A percentile compares a stretch with the other conserved stretches of the same genome.
phyloP scores from a whole-genome alignment of 768 basidiomycete species.

The Termitomyces eurrhizus region DNA sequence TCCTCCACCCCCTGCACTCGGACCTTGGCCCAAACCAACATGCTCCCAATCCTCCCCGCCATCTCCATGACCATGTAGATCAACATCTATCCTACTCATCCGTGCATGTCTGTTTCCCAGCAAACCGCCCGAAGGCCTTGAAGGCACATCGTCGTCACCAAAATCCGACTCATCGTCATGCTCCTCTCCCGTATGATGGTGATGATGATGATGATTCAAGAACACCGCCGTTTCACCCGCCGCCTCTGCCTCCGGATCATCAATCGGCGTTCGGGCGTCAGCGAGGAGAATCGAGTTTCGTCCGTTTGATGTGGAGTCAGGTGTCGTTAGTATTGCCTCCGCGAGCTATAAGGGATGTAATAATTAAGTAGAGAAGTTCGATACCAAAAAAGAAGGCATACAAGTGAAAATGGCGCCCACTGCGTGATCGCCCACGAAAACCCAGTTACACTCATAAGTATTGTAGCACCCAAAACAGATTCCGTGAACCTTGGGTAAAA shows the following conservation, averaged over 20 bases:
- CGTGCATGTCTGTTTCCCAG: slow-evolving; percentile 45
- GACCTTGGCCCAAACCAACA: slow-evolving; percentile 1
- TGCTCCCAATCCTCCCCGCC: slow-evolving; percentile 25
- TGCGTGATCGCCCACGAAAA: slow-evolving; percentile 91
- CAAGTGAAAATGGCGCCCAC: slow-evolving; percentile 92
- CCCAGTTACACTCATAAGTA: slow-evolving; percentile 75
- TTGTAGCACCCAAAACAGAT: slow-evolving; percentile 65
- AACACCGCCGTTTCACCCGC: slow-evolving; percentile 22
- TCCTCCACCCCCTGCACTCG: not conserved
- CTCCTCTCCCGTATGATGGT: not conserved
- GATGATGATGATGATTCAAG: slow-evolving; percentile 3
- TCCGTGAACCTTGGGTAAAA: slow-evolving; percentile 55
- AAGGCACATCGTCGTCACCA: slow-evolving; percentile 11
- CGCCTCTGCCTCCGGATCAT: slow-evolving; percentile 28
- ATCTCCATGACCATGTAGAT: slow-evolving; percentile 15
- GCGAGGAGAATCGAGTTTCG: slow-evolving; percentile 37
- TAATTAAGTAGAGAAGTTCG: not conserved
- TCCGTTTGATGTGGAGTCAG: slow-evolving; percentile 30
- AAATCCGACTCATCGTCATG: slow-evolving; percentile 3
- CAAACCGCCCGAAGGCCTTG: slow-evolving; percentile 15
- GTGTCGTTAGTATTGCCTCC: slow-evolving; percentile 77
- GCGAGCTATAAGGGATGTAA: slow-evolving; percentile 51
- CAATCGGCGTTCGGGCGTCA: slow-evolving; percentile 38
- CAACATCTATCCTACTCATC: slow-evolving; percentile 43
- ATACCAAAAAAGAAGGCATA: slow-evolving; percentile 29